A percentile compares a stretch with the other conserved stretches of the same genome.
Conservation (phyloP, 176 grass and related monocot genomes). For the Microstegium vimineum region DNA sequence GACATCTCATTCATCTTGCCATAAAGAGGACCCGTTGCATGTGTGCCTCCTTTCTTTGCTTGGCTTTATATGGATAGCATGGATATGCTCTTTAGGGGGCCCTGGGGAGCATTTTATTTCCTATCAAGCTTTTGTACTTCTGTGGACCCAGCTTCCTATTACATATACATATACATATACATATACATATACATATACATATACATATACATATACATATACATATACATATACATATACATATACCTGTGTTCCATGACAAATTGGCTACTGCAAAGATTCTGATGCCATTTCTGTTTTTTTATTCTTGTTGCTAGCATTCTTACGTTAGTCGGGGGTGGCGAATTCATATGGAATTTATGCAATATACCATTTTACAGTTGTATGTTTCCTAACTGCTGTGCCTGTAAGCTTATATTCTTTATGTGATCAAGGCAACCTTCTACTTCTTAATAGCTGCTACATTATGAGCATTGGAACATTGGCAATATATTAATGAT, state of each 20-base stretch:
- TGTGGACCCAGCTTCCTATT: background rate
- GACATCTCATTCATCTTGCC: constrained; percentile 61
- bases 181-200: too few relatives aligned
- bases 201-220: too few relatives aligned
- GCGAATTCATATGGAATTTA: background rate
- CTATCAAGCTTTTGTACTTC: constrained; percentile 52
- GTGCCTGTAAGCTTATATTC: constrained; percentile 3
- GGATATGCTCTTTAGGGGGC: constrained; percentile 31
- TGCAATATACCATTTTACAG: background rate
- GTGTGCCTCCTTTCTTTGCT: constrained; percentile 43
- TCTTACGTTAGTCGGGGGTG: background rate
- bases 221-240: too few relatives aligned
- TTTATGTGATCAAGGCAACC: background rate
- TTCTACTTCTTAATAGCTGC: background rate
- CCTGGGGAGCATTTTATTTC: constrained; percentile 43
- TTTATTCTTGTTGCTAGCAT: background rate
- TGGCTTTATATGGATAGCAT: constrained; percentile 64
- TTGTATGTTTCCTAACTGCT: background rate
- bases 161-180: too few relatives aligned
- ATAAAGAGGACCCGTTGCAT: constrained; percentile 52
- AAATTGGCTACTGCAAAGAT: constrained; percentile 5
- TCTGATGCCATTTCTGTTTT: background rate
- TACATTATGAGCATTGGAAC: background rate
- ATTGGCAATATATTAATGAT: background rate
- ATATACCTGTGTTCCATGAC: constrained; percentile 12